Percentiles rank a stretch among this genome's conserved stretches.
Conservation (phyloP, 1,284 basidiomycete species). For the Erythrobasidium hasegawianum region DNA sequence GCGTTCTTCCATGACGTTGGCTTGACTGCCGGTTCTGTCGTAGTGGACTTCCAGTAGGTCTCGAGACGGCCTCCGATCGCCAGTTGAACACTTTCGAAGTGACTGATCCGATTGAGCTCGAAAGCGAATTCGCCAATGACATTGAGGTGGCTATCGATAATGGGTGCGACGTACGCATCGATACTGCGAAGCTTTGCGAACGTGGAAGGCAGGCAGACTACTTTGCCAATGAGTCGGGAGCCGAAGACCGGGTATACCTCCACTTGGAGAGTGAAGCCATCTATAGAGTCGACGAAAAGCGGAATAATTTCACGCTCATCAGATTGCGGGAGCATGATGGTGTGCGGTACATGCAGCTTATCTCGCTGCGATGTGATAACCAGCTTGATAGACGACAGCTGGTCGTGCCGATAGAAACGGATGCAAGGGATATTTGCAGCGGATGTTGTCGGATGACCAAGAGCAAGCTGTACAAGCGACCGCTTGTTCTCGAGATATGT, state of each 20-base stretch:
- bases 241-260: constrained; percentile 98
- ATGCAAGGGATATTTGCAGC: constrained; percentile 39
- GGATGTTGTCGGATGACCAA: constrained; percentile 60
- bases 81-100: constrained; percentile 89
- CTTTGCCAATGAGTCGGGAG: constrained; percentile 91
- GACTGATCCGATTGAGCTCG: constrained; percentile 79
- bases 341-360: constrained; percentile 78
- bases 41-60: constrained; percentile 92
- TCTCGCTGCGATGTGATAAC: constrained; percentile 83
- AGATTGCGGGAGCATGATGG: constrained; percentile 75
- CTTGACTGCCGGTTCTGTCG: constrained; percentile 44
- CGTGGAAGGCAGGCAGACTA: constrained; percentile 74
- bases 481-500: constrained; percentile 73
- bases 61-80: constrained; percentile 92
- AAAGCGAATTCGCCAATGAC: constrained; percentile 93
- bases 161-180: constrained; percentile 65
- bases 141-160: constrained; percentile 88
- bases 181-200: constrained; percentile 58
- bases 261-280: constrained; percentile 78
- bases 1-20: constrained; percentile 11
- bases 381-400: constrained; percentile 75
- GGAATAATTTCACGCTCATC: constrained; percentile 77
- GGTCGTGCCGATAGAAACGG: constrained; percentile 53
- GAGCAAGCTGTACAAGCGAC: constrained; percentile 78
- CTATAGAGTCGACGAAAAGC: constrained; percentile 77